Evolutionary conservation across 1,284 basidiomycete genomes (phyloP).

Genomic region (Puccinia novopanici): DNA sequence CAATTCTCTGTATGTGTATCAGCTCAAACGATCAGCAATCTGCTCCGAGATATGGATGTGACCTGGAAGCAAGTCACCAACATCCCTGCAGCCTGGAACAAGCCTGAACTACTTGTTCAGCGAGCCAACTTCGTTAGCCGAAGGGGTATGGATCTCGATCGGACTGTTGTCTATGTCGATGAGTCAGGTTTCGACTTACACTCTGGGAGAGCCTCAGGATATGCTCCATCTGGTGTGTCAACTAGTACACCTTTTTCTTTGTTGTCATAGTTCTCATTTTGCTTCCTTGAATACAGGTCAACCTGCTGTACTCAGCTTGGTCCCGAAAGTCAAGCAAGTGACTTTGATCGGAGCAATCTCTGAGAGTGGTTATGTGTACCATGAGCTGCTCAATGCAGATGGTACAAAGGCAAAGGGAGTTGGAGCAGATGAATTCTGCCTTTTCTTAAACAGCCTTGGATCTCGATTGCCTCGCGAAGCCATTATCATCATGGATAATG

Average conservation of each 20-base stretch:
- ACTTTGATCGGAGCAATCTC: slow-evolving; percentile 3
- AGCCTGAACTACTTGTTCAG: not conserved
- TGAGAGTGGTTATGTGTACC: not conserved
- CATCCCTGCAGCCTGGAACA: too few species aligned
- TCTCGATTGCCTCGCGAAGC: too few species aligned
- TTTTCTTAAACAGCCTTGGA: too few species aligned
- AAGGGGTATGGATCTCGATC: slow-evolving; percentile 18
- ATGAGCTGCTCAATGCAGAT: too few species aligned
- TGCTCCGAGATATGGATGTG: not conserved
- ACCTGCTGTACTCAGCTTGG: not conserved
- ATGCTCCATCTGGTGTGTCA: not conserved
- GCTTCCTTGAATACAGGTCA: not conserved
- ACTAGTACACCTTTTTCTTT: not conserved
- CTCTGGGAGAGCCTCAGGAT: not conserved
- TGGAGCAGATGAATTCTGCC: too few species aligned
- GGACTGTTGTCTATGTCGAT: too few species aligned
- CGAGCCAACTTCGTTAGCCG: slow-evolving; percentile 1
- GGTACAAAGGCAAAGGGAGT: too few species aligned
- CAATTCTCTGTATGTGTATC: not conserved
- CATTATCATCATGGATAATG: too few species aligned
- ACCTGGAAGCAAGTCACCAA: too few species aligned
- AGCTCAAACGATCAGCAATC: slow-evolving; percentile 11
- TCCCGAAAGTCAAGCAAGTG: slow-evolving; percentile 10
- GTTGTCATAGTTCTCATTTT: not conserved
- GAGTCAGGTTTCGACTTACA: slow-evolving; percentile 28